Base-by-base conservation (phyloP, 768 basidiomycete species). In the Amyloporia xantha region DNA sequence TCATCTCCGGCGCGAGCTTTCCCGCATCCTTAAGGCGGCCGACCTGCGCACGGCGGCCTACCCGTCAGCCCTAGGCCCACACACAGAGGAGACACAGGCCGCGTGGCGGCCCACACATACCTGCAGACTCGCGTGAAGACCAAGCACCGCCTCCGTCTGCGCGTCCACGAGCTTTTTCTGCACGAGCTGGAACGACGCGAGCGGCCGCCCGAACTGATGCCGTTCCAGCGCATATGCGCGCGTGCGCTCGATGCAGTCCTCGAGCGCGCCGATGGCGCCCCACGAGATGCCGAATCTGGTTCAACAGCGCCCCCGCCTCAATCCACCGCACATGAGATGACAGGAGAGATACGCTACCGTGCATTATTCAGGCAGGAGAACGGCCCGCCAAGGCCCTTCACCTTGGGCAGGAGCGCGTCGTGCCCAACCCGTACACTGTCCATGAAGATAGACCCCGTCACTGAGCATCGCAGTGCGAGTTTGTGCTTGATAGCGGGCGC, bases 151-250 rank as follows among this genome's bases (percentile, higher is more conserved):
- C 60, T 96, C 91, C 1, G 84, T 89, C 54, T 92, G 86, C 11
- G 95, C 93, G 55, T 97, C 93, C 2, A 86, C 92, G 13, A 98
- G 76, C 68, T 98, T 98, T 79, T 95, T 95, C 66, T 97, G 94
- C 15, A 97, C 76, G n/a, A 98, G 82, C 66, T 98, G 95, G 81
- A 95, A 98, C 4, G 87, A 86, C 1, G 91, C 94, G 2, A 97
- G 73, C 0, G 93, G 92, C 30, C 86, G 81, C 20, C 80, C 74
- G 71, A 98, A 98, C 66, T 98, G 95, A 41, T 84, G 78, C 13
- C 94, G 78, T 62, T 96, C 90, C 27, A 96, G 77, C 9, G 91
- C 87, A 62, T 98, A 97, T 10, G 75, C 74, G 19, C 88, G 79
- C 1, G 93, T 79, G 35, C 79, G 79, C 27, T 74, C 63, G 36